Conservation (phyloP, 208 protist species). For the Perkinsela sp. region DNA sequence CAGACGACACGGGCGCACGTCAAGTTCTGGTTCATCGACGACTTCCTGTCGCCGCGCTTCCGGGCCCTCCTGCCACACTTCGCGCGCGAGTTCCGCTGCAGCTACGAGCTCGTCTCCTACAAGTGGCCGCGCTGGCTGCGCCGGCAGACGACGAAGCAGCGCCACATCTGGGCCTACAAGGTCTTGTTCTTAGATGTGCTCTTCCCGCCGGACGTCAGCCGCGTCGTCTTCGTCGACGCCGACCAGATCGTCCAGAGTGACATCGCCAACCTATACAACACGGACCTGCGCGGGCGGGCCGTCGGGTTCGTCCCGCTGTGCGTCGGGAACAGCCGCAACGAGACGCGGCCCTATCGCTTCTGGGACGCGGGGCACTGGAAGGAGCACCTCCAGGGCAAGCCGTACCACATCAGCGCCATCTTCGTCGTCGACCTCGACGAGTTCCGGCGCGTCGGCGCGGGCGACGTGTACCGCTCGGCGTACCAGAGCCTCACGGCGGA, state of each 20-base stretch:
- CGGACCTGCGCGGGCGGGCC: conserved; percentile 71
- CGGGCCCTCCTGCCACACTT: conserved; percentile 65
- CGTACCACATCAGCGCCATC: conserved; percentile 92
- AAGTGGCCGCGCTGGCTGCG: conserved; percentile 89
- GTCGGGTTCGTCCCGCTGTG: conserved; percentile 93
- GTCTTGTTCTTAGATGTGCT: conserved; percentile 97
- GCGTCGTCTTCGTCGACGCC: conserved; percentile 92
- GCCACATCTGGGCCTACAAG: conserved; percentile 97
- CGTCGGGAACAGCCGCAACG: conserved; percentile 29
- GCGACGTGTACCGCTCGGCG: conserved; percentile 57
- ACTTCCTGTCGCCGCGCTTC: conserved; percentile 87
- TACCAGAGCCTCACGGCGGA: conserved; percentile 66
- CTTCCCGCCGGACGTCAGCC: conserved; percentile 81
- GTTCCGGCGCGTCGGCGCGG: conserved; percentile 49
- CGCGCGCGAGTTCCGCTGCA: conserved; percentile 64
- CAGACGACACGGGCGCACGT: conserved; percentile 64
- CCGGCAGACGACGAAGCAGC: conserved; percentile 82
- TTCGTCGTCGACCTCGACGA: conserved; percentile 79
- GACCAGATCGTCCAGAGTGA: conserved; percentile 74
- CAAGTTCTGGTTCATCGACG: conserved; percentile 96
- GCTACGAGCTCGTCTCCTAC: conserved; percentile 81
- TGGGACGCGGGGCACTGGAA: conserved; percentile 77
- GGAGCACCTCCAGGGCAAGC: conserved; percentile 57
- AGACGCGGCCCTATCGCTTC: conserved; percentile 70
- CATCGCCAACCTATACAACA: conserved; percentile 77